Base-by-base conservation (phyloP, 768 basidiomycete species). In the Mycena galericulata region DNA sequence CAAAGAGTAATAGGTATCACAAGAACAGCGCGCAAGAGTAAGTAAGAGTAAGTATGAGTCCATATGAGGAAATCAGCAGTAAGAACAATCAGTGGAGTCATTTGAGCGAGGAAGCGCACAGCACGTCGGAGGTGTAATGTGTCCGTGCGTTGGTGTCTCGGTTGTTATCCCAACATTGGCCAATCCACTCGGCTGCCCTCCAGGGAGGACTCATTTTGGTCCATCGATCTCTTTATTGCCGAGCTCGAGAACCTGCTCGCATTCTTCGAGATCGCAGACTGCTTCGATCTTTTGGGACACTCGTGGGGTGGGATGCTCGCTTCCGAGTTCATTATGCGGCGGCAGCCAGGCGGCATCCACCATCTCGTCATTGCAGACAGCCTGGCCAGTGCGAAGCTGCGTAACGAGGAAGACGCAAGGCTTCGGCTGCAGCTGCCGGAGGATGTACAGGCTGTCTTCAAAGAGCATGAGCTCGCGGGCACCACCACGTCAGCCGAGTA, bases 111-210 rank as follows among this genome's bases (percentile, higher is more conserved):
- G n/a, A n/a, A n/a, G n/a, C n/a, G n/a, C n/a, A n/a, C n/a, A n/a
- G n/a, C n/a, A n/a, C n/a, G n/a, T n/a, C n/a, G n/a, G n/a, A n/a
- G n/a, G n/a, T n/a, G n/a, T n/a, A n/a, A n/a, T n/a, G n/a, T n/a
- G n/a, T n/a, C n/a, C n/a, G n/a, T n/a, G n/a, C n/a, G n/a, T n/a
- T n/a, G n/a, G n/a, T n/a, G n/a, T n/a, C n/a, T n/a, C n/a, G n/a
- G n/a, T n/a, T n/a, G n/a, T n/a, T n/a, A n/a, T n/a, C n/a, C n/a
- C n/a, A n/a, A n/a, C n/a, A n/a, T n/a, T n/a, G n/a, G 85, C 20
- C 77, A 71, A n/a, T 89, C 87, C 9, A 85, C 87, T 15, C 87
- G 85, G 71, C 79, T 87, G 41, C 81, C 74, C 20, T 80, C 84
- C 54, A 86, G 83, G 62, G 76, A 75, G 2, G 74, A 76, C 17